Evolutionary conservation across 1,284 basidiomycete genomes (phyloP), one percentile per base, ranked within the genome.

Genomic region (Moesziomyces parantarcticus): DNA sequence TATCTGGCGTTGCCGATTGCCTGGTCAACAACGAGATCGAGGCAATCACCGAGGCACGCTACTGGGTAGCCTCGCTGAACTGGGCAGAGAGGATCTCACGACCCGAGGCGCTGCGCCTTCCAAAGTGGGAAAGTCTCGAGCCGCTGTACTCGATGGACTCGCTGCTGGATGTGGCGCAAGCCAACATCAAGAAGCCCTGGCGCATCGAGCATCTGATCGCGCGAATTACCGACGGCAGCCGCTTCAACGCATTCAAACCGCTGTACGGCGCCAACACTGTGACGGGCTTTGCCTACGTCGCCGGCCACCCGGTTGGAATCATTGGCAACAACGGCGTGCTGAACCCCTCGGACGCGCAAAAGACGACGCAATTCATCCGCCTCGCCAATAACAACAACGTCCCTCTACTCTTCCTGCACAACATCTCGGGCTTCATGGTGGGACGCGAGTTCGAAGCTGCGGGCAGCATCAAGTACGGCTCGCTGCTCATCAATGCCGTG

Each of bases 181-280:
- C 46, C 26, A 47, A 47, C 46, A 47, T 47, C 46, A 47, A 47
- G 46, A 47, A 47, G 46, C 46, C 46, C 3, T 47, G 46, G 46
- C 46, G 46, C 29, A 47, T 47, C 26, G 46, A 47, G 29, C 46
- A 47, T 11, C 29, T 47, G 46, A 47, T 47, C 18, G 46, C 46
- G 13, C 46, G 46, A 26, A 47, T 47, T 26, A 47, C 46, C 46
- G 46, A 47, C 23, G 46, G 46, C 46, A 47, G 46, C 29, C 46
- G 46, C n/a, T 47, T 47, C 46, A 47, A 47, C 46, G 46, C 18
- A 5, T 47, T 47, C 46, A 47, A 47, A 26, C 46, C 46, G 10
- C 46, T 47, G 14, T 47, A 47, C 20, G 46, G 46, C 10, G 46
- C 46, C 29, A 47, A 47, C 26, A 47, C 46, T 16, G 46, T 47